A percentile compares a stretch with the other conserved stretches of the same genome.
These are phyloP conservation scores for Lepidium sativum DNA, from an alignment of 345 rosid genomes.

Conservation along the genomic window DNA sequence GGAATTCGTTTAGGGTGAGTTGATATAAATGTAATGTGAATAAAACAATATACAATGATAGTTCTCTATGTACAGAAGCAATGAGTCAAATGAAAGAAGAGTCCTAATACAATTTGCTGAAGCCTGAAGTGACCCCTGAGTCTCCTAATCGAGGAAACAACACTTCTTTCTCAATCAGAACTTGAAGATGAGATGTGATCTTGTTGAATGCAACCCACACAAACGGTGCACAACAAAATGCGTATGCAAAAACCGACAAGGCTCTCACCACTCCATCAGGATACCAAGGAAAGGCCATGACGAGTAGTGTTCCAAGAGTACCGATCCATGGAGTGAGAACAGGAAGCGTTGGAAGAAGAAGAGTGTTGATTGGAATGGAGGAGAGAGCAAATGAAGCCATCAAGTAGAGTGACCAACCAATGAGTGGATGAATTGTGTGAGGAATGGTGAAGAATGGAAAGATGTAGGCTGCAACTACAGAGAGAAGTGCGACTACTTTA, in stretches of 20 bases:
- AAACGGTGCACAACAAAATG: slow-evolving; percentile 72
- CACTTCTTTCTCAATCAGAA: slow-evolving; percentile 66
- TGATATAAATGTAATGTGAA: slow-evolving; percentile 9
- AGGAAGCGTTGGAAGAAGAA: slow-evolving; percentile 54
- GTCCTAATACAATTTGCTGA: slow-evolving; percentile 47
- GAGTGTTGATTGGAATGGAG: slow-evolving; percentile 53
- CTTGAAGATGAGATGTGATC: slow-evolving; percentile 54
- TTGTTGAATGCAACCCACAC: slow-evolving; percentile 49
- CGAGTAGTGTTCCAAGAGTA: slow-evolving; percentile 60
- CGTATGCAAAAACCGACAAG: slow-evolving; percentile 58
- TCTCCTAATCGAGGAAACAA: slow-evolving; percentile 67
- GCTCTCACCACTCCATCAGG: slow-evolving; percentile 65
- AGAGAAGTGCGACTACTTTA: slow-evolving; percentile 58
- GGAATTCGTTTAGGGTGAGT: not conserved
- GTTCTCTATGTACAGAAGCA: slow-evolving; percentile 20
- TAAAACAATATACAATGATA: slow-evolving; percentile 20
- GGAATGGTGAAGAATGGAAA: slow-evolving; percentile 84
- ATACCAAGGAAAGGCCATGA: slow-evolving; percentile 87
- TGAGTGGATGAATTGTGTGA: slow-evolving; percentile 65
- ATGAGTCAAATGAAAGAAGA: not conserved
- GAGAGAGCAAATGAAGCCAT: slow-evolving; percentile 65
- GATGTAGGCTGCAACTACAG: slow-evolving; percentile 65
- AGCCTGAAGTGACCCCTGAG: slow-evolving; percentile 32
- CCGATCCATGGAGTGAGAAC: slow-evolving; percentile 62
- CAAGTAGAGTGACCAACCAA: slow-evolving; percentile 80